These are phyloP conservation scores for Ophiostoma ips DNA, from an alignment of 2,329 filamentous ascomycete genomes.

Conservation along the genomic window DNA sequence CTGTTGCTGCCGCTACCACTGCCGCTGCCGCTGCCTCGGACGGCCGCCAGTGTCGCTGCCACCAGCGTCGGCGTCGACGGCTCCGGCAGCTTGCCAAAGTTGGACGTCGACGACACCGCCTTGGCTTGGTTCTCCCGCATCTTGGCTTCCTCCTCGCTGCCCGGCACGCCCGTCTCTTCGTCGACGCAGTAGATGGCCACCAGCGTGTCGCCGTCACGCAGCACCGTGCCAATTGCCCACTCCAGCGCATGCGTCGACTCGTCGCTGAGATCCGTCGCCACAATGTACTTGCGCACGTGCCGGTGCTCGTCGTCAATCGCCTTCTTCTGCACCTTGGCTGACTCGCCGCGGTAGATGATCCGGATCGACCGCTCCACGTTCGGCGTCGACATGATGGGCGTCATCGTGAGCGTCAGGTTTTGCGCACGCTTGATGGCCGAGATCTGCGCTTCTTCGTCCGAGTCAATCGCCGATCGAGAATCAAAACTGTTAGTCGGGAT, in stretches of 20 bases:
- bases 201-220: slow-evolving; percentile 86
- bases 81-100: slow-evolving; percentile 16
- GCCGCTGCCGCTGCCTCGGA: slow-evolving; percentile 8
- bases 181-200: slow-evolving; percentile 89
- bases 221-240: slow-evolving; percentile 91
- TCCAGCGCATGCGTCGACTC: slow-evolving; percentile 92
- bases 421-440: slow-evolving; percentile 81
- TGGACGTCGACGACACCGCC: slow-evolving; percentile 40
- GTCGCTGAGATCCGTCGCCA: slow-evolving; percentile 89
- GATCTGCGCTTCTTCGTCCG: slow-evolving; percentile 74
- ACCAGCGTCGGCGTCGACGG: slow-evolving; percentile 4
- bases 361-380: slow-evolving; percentile 71
- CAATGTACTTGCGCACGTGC: slow-evolving; percentile 75
- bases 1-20: slow-evolving; percentile 13
- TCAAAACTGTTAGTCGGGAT: slow-evolving; percentile 83
- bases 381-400: slow-evolving; percentile 61
- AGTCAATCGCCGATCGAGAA: slow-evolving; percentile 50
- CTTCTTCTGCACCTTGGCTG: slow-evolving; percentile 57
- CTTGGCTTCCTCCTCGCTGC: slow-evolving; percentile 38
- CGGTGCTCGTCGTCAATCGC: slow-evolving; percentile 60
- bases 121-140: slow-evolving; percentile 63
- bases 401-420: slow-evolving; percentile 67
- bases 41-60: slow-evolving; percentile 3
- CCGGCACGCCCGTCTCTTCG: slow-evolving; percentile 60
- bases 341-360: slow-evolving; percentile 84